Base-by-base conservation (phyloP, 495 filamentous ascomycete species). In the Cercophora samala region DNA sequence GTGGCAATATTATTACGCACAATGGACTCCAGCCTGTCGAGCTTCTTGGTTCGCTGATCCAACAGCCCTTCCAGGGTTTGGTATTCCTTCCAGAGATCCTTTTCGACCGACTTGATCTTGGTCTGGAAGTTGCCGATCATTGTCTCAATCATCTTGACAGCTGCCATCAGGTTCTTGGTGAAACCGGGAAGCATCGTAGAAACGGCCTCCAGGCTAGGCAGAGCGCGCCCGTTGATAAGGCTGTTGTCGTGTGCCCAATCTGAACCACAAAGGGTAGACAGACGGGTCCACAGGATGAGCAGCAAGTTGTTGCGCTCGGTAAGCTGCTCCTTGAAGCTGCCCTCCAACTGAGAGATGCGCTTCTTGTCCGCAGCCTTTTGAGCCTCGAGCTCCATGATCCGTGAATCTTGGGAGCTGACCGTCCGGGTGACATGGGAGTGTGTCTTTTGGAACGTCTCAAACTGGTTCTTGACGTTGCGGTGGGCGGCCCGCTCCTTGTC, bases 181-280 rank as follows among this genome's bases (percentile, higher is more conserved):
- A 97, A 98, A 13, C 88, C 90, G 2, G 91, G 87, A 64, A 96
- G 87, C 73, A 91, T 86, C 24, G 88, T 91, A 46, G 89, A 87
- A 63, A 97, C 88, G 55, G 92, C 86, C 70, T 97, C 93, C 60
- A 95, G 80, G 42, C 88, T 90, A 0, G 92, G 91, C 6, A 93
- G 80, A 15, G 84, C 84, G 62, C 93, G 90, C 60, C 92, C 92
- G 68, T 94, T 92, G 74, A 97, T 91, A 53, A 96, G 86, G 67
- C 88, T 90, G 70, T 98, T 93, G 67, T 91, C 88, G 69, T 96
- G 90, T 0, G 90, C 87, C 95, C 95, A 99, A 73, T 98, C 95
- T 0, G 85, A 82, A 29, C 95, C 95, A 70, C 96, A 98, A 63
- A 97, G 88, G 9, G 88, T 80, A 2, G 90, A 91, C 17, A 99